These are phyloP conservation scores for Lasiosphaeria hispida DNA, from an alignment of 495 filamentous ascomycete genomes.

Conservation along the genomic window DNA sequence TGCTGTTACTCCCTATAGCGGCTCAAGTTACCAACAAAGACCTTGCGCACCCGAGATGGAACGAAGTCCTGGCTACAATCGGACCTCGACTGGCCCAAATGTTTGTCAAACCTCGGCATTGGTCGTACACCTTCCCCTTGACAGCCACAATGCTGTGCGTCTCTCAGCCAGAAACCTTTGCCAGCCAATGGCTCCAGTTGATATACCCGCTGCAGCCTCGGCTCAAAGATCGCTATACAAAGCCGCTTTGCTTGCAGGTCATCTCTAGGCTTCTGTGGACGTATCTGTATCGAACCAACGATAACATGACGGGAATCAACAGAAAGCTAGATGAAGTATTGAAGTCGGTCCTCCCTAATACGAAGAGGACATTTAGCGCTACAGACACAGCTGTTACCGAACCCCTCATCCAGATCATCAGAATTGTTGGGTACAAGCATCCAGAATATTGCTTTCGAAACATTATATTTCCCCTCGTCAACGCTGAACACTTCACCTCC, in stretches of 20 bases:
- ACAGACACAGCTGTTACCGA: conserved; percentile 80
- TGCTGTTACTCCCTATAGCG: conserved; percentile 83
- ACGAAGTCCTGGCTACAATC: conserved; percentile 73
- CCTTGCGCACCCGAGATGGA: conserved; percentile 77
- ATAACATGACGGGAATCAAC: conserved; percentile 61
- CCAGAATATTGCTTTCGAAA: conserved; percentile 88
- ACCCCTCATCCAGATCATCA: conserved; percentile 86
- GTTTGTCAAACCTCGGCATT: conserved; percentile 86
- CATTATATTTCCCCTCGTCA: conserved; percentile 92
- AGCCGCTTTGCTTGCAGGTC: conserved; percentile 80
- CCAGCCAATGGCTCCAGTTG: conserved; percentile 79
- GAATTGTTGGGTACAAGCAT: conserved; percentile 91
- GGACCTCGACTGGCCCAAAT: conserved; percentile 74
- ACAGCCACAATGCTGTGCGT: conserved; percentile 83
- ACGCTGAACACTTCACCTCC: conserved; percentile 78
- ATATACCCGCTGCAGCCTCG: conserved; percentile 70
- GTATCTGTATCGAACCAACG: conserved; percentile 81
- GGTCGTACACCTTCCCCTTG: conserved; percentile 81
- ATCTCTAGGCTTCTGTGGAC: conserved; percentile 94
- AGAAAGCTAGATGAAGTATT: conserved; percentile 86
- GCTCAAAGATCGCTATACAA: conserved; percentile 77
- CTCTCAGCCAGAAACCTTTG: conserved; percentile 78
- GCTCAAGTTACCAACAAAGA: conserved; percentile 69
- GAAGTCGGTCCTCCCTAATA: conserved; percentile 72
- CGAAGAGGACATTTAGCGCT: conserved; percentile 72